phyloP scores from a whole-genome alignment of 345 rosid species.

The Salix arbutifolia region DNA sequence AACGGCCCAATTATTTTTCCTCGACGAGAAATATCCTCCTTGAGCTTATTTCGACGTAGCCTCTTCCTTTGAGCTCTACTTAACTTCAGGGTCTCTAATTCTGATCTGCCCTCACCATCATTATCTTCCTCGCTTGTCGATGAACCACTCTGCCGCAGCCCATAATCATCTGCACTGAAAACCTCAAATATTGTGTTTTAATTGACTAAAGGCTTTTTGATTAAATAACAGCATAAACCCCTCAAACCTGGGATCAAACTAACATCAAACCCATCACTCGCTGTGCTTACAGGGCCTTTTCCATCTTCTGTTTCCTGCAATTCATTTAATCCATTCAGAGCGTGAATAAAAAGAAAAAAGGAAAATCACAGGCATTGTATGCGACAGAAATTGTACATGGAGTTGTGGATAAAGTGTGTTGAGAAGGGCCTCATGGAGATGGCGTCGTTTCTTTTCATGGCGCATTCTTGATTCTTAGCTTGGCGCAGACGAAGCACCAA shows the following conservation, averaged over 20 bases:
- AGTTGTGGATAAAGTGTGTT: conserved; percentile 55
- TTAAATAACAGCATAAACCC: neutral
- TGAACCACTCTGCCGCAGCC: conserved; percentile 15
- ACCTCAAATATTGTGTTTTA: neutral
- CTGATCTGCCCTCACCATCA: conserved; percentile 13
- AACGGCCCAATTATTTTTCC: conserved; percentile 58
- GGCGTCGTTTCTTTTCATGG: conserved; percentile 57
- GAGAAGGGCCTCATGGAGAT: conserved; percentile 62
- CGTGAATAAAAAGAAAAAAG: too few relatives aligned
- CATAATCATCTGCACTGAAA: conserved; percentile 42
- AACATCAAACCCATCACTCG: conserved; percentile 24
- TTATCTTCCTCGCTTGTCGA: conserved; percentile 18
- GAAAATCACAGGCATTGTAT: too few relatives aligned
- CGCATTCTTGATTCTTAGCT: neutral
- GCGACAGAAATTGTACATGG: conserved; percentile 11
- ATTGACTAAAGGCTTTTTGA: too few relatives aligned
- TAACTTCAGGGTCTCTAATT: conserved; percentile 25
- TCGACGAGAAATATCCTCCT: conserved; percentile 51
- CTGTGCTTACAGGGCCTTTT: neutral
- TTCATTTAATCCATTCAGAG: neutral
- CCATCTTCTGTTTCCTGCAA: conserved; percentile 22
- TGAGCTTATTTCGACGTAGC: conserved; percentile 61
- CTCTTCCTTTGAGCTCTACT: conserved; percentile 78
- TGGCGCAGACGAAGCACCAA: too few relatives aligned
- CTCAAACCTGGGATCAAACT: conserved; percentile 44